These are phyloP conservation scores for Musa schizocarpa DNA, from an alignment of 176 grass and related monocot species.

Conservation along the genomic window DNA sequence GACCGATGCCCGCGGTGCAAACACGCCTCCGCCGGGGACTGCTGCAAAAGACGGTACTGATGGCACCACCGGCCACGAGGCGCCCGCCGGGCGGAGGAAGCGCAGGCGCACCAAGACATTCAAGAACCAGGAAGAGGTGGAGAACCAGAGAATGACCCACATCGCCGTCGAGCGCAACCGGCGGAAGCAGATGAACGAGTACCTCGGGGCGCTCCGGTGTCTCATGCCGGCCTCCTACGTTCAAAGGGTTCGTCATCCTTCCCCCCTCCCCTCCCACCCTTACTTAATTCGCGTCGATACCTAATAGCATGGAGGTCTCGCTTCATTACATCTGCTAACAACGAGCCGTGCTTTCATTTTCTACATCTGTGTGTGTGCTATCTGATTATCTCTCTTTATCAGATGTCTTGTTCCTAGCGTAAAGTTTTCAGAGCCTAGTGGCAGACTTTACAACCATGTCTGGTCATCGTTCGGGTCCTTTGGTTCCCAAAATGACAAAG, in stretches of 20 bases:
- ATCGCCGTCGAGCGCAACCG: conserved; percentile 84
- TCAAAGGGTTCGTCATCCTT: conserved; percentile 42
- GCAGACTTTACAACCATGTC: neutral
- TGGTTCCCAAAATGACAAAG: conserved; percentile 18
- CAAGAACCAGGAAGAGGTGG: conserved; percentile 71
- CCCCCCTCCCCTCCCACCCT: neutral
- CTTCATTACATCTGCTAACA: conserved; percentile 1
- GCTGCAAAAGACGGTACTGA: neutral
- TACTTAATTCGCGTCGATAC: neutral
- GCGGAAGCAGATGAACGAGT: conserved; percentile 73
- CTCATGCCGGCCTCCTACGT: conserved; percentile 65
- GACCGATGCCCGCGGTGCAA: conserved; percentile 2
- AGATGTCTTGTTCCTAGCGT: no score
- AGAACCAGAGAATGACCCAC: conserved; percentile 85
- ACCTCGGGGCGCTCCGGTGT: conserved; percentile 58
- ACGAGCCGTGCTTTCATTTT: neutral
- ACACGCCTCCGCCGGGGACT: neutral
- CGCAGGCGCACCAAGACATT: conserved; percentile 38
- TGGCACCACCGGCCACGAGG: neutral
- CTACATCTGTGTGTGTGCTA: neutral
- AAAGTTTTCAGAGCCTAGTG: neutral
- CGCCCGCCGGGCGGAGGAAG: conserved; percentile 35
- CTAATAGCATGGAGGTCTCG: no score
- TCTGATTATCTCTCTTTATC: neutral
- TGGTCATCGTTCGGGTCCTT: neutral